Conservation (phyloP, 495 filamentous ascomycete genomes). For the Neurospora pannonica region DNA sequence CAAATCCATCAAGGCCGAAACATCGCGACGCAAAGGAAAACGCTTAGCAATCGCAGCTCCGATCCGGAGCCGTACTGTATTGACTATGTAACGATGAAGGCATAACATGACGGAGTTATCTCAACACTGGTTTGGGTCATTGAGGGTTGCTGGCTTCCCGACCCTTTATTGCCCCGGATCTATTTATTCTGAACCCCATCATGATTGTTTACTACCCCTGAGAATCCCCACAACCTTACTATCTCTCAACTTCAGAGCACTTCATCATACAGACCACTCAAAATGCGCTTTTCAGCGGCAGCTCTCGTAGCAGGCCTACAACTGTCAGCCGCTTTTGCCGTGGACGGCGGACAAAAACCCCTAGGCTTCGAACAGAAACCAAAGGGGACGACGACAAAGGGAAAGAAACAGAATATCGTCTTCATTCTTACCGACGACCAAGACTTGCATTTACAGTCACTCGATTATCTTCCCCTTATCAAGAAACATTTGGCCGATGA, state of each 20-base stretch:
- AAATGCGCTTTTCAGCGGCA: slow-evolving; percentile 10
- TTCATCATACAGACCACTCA: background rate
- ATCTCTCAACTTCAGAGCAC: background rate
- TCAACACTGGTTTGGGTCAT: background rate
- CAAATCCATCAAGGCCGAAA: background rate
- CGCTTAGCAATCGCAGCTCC: background rate
- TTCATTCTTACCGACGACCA: slow-evolving; percentile 62
- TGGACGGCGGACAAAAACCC: background rate
- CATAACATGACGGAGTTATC: background rate
- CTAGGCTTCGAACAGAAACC: slow-evolving; percentile 4
- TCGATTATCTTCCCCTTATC: slow-evolving; percentile 49
- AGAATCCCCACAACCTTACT: background rate
- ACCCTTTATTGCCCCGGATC: background rate
- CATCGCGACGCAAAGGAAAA: background rate
- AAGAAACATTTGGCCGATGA: slow-evolving; percentile 41
- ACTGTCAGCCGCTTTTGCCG: slow-evolving; percentile 3
- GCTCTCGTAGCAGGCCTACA: slow-evolving; percentile 12
- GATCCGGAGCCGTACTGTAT: background rate
- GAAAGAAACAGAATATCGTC: slow-evolving; percentile 39
- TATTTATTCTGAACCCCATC: background rate
- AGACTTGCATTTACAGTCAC: slow-evolving; percentile 49
- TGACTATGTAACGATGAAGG: background rate
- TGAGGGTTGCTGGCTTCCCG: background rate
- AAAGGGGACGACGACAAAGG: background rate
- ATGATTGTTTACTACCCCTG: background rate